These are phyloP conservation scores for Brassica napus DNA, from an alignment of 345 rosid species.

Conservation along the genomic window Da-Ae NC_063445.1:7982001-7982500, in stretches of 20 bases:
- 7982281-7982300: slow-evolving; percentile 39
- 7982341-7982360: slow-evolving; percentile 47
- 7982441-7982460: slow-evolving; percentile 28
- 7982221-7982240: slow-evolving; percentile 54
- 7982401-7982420: slow-evolving; percentile 49
- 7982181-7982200: slow-evolving; percentile 33
- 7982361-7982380: slow-evolving; percentile 43
- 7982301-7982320: slow-evolving; percentile 23
- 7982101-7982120: slow-evolving; percentile 42
- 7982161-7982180: slow-evolving; percentile 25
- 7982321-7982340: slow-evolving; percentile 42
- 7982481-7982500: slow-evolving; percentile 32
- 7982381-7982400: slow-evolving; percentile 46
- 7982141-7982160: slow-evolving; percentile 35
- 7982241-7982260: slow-evolving; percentile 24
- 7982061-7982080: slow-evolving; percentile 44
- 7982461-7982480: slow-evolving; percentile 34
- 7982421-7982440: slow-evolving; percentile 58
- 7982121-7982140: slow-evolving; percentile 66
- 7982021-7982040: not conserved
- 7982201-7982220: slow-evolving; percentile 35
- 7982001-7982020: slow-evolving; percentile 25
- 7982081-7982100: slow-evolving; percentile 43
- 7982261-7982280: slow-evolving; percentile 5
- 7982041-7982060: slow-evolving; percentile 22